Conservation (phyloP, 1,139 yeast genomes). For the Sugiyamaella sp. region DNA sequence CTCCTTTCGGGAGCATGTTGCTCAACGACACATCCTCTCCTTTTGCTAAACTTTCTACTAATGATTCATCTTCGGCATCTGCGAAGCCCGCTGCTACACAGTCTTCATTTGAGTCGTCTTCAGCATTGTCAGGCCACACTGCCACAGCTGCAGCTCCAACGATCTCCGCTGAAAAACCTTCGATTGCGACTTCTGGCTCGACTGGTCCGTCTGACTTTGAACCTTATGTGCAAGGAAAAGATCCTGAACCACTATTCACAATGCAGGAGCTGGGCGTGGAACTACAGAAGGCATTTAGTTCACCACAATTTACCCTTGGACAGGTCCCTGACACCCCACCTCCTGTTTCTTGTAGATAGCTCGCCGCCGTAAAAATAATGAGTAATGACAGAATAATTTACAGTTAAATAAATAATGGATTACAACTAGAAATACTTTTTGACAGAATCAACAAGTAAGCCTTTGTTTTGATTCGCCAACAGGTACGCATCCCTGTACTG, state of each 20-base stretch:
- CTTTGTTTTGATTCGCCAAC: conserved; percentile 38
- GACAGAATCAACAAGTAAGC: conserved; percentile 22
- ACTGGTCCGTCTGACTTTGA: conserved; percentile 9
- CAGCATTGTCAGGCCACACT: too few species aligned
- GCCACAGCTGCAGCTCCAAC: too few species aligned
- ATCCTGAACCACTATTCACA: conserved; percentile 42
- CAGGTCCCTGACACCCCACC: conserved; percentile 80
- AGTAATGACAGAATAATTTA: not conserved
- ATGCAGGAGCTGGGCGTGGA: conserved; percentile 48
- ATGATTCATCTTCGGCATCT: too few species aligned
- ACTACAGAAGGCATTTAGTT: conserved; percentile 55
- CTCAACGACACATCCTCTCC: too few species aligned
- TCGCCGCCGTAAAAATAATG: conserved; percentile 22
- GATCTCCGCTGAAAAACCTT: too few species aligned
- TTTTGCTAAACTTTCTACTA: too few species aligned
- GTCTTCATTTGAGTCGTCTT: too few species aligned
- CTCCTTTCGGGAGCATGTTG: not conserved
- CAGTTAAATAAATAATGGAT: conserved; percentile 2
- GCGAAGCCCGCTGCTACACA: too few species aligned
- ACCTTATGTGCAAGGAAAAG: conserved; percentile 41
- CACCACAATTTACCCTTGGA: conserved; percentile 60
- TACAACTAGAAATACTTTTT: conserved; percentile 15
- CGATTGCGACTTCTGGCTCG: conserved; percentile 1
- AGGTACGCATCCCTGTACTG: conserved; percentile 57
- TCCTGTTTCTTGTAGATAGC: conserved; percentile 56